Evolutionary conservation across 805 yeast genomes (phyloP).

Genomic region (Ogataea haglerorum): DNA sequence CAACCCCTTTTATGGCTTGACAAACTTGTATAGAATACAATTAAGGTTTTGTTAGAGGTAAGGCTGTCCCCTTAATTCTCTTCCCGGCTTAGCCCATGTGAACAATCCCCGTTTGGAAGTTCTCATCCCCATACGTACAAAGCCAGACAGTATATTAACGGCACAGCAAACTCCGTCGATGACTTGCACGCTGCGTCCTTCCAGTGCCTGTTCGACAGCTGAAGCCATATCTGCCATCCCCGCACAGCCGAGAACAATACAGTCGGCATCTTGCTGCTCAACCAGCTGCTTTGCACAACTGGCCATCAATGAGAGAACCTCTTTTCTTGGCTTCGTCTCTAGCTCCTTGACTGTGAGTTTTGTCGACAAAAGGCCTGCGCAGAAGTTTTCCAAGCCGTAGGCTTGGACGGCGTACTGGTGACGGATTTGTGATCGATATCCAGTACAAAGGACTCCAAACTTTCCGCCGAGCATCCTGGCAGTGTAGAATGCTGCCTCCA

Average conservation of each 20-base stretch:
- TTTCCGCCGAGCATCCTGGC: constrained; percentile 33
- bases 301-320: constrained; percentile 28
- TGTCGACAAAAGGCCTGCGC: constrained; percentile 35
- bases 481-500: constrained; percentile 35
- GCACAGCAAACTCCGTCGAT: constrained; percentile 47
- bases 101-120: constrained; percentile 31
- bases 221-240: constrained; percentile 89
- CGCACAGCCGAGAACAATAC: constrained; percentile 66
- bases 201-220: constrained; percentile 91
- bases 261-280: constrained; percentile 41
- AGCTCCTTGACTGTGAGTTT: constrained; percentile 33
- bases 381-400: constrained; percentile 29
- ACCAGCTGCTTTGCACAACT: constrained; percentile 27
- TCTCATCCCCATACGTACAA: constrained; percentile 34
- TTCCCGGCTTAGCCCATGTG: constrained; percentile 4
- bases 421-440: constrained; percentile 31
- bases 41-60: constrained; percentile 1
- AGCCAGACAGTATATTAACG: constrained; percentile 32
- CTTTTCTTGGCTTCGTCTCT: constrained; percentile 31
- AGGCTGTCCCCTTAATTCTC: constrained; percentile 9
- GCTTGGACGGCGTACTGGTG: constrained; percentile 31
- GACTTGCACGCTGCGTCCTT: constrained; percentile 81
- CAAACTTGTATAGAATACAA: too few species aligned
- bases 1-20: too few species aligned
- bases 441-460: constrained; percentile 34